These are phyloP conservation scores for Aspergillus sp. DNA, from an alignment of 2,329 filamentous ascomycete genomes.

Conservation along the genomic window DNA sequence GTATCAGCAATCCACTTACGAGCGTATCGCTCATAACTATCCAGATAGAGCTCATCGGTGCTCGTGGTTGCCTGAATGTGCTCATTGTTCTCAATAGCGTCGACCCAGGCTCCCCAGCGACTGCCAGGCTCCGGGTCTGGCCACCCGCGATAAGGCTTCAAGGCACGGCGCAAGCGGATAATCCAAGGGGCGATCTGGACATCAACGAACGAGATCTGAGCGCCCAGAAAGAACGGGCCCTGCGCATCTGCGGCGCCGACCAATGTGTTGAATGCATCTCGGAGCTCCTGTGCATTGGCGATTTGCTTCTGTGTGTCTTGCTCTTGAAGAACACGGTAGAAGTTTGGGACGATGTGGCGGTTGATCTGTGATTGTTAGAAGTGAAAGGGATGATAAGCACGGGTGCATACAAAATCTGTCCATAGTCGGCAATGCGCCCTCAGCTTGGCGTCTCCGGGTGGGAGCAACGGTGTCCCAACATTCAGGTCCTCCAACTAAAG, in stretches of 20 bases:
- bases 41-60: slow-evolving; percentile 64
- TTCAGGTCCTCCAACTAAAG: slow-evolving; percentile 71
- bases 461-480: slow-evolving; percentile 62
- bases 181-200: slow-evolving; percentile 76
- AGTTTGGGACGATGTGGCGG: slow-evolving; percentile 71
- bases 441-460: slow-evolving; percentile 63
- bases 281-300: slow-evolving; percentile 62
- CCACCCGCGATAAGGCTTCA: slow-evolving; percentile 68
- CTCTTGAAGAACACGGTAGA: slow-evolving; percentile 72
- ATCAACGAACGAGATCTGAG: slow-evolving; percentile 65
- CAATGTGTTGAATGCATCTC: slow-evolving; percentile 64
- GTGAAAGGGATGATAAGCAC: slow-evolving; percentile 11
- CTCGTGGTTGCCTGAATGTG: slow-evolving; percentile 69
- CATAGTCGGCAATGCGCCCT: slow-evolving; percentile 77
- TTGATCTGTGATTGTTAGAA: slow-evolving; percentile 61
- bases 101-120: slow-evolving; percentile 69
- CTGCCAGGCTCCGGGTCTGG: slow-evolving; percentile 63
- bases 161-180: slow-evolving; percentile 65
- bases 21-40: slow-evolving; percentile 66
- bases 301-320: slow-evolving; percentile 62
- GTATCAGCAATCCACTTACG: slow-evolving; percentile 41
- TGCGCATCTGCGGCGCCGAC: slow-evolving; percentile 58
- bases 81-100: slow-evolving; percentile 66
- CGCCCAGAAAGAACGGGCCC: slow-evolving; percentile 71
- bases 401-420: slow-evolving; percentile 67